Base-by-base conservation (phyloP, 257 asterid genomes). In the Verbena officinalis region DNA sequence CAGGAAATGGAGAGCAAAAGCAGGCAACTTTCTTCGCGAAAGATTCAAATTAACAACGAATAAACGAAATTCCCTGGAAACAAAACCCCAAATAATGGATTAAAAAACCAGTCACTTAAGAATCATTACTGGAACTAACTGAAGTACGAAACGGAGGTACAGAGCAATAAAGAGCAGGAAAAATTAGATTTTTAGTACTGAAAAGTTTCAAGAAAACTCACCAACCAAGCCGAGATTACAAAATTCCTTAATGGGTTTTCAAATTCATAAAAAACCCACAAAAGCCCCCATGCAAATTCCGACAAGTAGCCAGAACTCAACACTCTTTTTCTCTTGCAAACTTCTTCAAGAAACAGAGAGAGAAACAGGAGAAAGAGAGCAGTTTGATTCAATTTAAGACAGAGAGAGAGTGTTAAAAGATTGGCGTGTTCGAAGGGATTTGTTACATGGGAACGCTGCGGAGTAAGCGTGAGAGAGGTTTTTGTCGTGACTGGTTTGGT, bases 401-500 rank as follows among this genome's bases (percentile, higher is more conserved):
- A 23, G 63, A 54, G 57, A 57, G 62, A 33, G 33, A 27, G 33
- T 2, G 33, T 62, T 9, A 60, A 59, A 57, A 13, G 75, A 23
- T 61, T 68, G 59, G 79, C 55, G 55, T 42, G 23, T 23, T 58
- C 21, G 63, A 38, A 11, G 34, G 64, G 73, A 63, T 61, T 55
- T 46, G 61, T 45, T 70, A 80, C 64, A 71, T 77, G 75, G 82
- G 80, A 74, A 80, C 77, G 76, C 65, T 80, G 89, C 72, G 83
- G 82, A 77, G 72, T 70, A 69, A 55, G 86, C 80, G 76, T 81
- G 85, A 79, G 81, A 65, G 72, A 50, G 17, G 78, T 17, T 64
- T 79, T 82, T 79, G 87, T 82, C 87, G 83, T 58, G 89, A 70
- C 77, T 70, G 82, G 50, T 75, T 60, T 66, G 80, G 79, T 69